Base-by-base conservation (phyloP, 2,329 filamentous ascomycete genomes). In the Gnomoniopsis smithogilvyi region DNA sequence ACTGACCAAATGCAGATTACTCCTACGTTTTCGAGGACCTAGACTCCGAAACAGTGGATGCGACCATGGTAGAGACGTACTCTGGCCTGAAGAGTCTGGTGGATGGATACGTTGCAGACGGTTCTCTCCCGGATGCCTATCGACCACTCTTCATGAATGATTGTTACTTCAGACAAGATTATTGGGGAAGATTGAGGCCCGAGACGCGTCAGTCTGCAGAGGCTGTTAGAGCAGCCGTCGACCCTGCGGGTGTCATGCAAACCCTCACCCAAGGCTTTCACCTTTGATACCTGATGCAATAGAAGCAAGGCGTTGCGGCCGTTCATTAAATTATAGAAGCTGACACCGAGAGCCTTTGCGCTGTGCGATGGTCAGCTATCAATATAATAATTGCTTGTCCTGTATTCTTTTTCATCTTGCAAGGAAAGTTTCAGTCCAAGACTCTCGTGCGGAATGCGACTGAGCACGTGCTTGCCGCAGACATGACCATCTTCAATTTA, bases 131-230 rank as follows among this genome's bases (percentile, higher is more conserved):
- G 6, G 67, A 72, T 26, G 71, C 66, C 2, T 76, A 74, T 59
- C 65, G 75, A 53, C 76, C 76, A 14, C 63, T 78, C 11, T 78
- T 77, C 64, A 72, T 74, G 70, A 79, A 78, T 63, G 74, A 78
- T 53, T 72, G 68, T 11, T 77, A 73, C 63, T 73, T 71, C 55
- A 61, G 69, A 21, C 72, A 79, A 65, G 76, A 79, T 55, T 77
- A 76, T 64, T 78, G 71, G 49, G 74, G 70, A 2, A 65, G 76
- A 45, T 56, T 79, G 63, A 70, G 66, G 62, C 68, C 71, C 0
- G 71, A 69, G 64, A 73, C 64, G 59, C 54, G 68, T 56, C 64
- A 68, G 51, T 64, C 78, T 24, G 76, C 73, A 7, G 64, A 66
- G 47, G 53, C 36, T 22, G 73, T 78, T 21, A 67, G 70, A 17